Conservation (phyloP, 164 flowering plant species). For the Vitis vinifera region DNA sequence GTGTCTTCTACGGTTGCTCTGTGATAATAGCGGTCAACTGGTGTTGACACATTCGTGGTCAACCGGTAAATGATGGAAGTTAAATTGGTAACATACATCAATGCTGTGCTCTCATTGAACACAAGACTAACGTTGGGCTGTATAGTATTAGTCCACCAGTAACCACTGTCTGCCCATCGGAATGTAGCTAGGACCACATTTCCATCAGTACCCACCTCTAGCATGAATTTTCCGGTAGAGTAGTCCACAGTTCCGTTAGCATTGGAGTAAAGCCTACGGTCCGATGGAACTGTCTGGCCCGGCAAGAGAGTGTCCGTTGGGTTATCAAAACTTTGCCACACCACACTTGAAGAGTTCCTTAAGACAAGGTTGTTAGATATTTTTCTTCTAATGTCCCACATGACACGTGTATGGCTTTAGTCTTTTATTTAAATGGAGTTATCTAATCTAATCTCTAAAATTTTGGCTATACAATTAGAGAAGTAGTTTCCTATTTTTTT, state of each 20-base stretch:
- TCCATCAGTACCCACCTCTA: conserved; percentile 19
- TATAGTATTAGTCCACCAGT: conserved; percentile 6
- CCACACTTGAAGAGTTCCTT: not conserved
- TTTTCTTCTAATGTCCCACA: too few relatives aligned
- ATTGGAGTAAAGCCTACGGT: conserved; percentile 16
- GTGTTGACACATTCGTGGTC: conserved; percentile 1
- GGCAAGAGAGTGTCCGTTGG: conserved; percentile 20
- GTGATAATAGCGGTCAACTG: conserved; percentile 19
- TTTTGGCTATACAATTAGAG: too few relatives aligned
- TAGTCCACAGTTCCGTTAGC: conserved; percentile 17
- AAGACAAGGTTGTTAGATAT: conserved; percentile 21
- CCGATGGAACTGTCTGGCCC: conserved; percentile 14
- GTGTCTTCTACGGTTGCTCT: conserved; percentile 10
- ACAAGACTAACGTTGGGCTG: conserved; percentile 9
- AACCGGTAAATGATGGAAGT: not conserved
- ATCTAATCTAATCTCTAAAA: too few relatives aligned
- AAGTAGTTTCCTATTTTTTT: too few relatives aligned
- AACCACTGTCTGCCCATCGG: conserved; percentile 18
- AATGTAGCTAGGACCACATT: conserved; percentile 14
- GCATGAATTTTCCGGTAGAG: conserved; percentile 18
- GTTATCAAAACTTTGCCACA: conserved; percentile 22
- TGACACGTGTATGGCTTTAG: too few relatives aligned
- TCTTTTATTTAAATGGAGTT: too few relatives aligned
- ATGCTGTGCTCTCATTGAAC: conserved; percentile 13
- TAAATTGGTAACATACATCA: not conserved